Conservation (phyloP, 2,329 filamentous ascomycete species). For the Penicillium sp. region DNA sequence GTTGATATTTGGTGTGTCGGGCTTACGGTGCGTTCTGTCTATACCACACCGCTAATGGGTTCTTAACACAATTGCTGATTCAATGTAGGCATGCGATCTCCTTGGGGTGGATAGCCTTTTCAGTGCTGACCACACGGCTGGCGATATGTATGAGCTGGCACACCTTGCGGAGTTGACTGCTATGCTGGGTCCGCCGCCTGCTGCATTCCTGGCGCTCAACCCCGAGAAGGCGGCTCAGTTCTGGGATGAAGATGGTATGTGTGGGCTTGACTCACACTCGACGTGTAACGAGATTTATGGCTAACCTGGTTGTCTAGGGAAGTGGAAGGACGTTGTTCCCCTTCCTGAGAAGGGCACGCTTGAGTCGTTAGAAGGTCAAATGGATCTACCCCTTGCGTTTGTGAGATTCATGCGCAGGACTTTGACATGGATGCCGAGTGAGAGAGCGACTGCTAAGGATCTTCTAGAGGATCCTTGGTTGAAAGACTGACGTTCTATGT, state of each 20-base stretch:
- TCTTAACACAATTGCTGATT: not conserved
- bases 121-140: slow-evolving; percentile 35
- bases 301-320: slow-evolving; percentile 15
- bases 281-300: not conserved
- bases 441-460: slow-evolving; percentile 35
- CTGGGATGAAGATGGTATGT: slow-evolving; percentile 36
- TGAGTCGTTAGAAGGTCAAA: slow-evolving; percentile 16
- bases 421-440: slow-evolving; percentile 37
- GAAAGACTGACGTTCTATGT: not conserved
- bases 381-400: slow-evolving; percentile 26
- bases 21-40: slow-evolving; percentile 23
- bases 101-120: slow-evolving; percentile 45
- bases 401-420: slow-evolving; percentile 34
- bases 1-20: slow-evolving; percentile 36
- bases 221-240: slow-evolving; percentile 31
- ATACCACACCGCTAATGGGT: not conserved
- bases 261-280: not conserved
- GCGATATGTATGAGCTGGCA: slow-evolving; percentile 36
- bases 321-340: slow-evolving; percentile 26
- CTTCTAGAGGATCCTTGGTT: slow-evolving; percentile 37
- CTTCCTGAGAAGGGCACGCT: slow-evolving; percentile 25
- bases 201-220: slow-evolving; percentile 27
- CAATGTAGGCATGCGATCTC: slow-evolving; percentile 44
- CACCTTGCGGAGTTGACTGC: slow-evolving; percentile 47
- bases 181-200: slow-evolving; percentile 42